Percentiles rank a stretch among this genome's conserved stretches.
These are phyloP conservation scores for Aspergillus sp. DNA, from an alignment of 2,329 filamentous ascomycete genomes.

Conservation along the genomic window DNA sequence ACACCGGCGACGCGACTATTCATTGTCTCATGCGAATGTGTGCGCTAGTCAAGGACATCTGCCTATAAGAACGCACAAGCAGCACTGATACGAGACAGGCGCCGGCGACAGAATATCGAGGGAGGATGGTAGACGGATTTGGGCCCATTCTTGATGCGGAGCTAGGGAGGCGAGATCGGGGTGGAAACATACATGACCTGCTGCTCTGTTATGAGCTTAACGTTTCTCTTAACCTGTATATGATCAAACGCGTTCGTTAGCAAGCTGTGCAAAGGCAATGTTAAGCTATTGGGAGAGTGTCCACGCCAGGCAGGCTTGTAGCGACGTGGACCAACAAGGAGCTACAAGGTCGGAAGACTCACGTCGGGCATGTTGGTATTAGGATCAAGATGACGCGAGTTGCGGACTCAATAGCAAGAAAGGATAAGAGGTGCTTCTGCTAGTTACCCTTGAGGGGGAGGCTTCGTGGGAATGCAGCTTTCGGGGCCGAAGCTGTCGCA, in stretches of 20 bases:
- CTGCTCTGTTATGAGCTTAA: constrained; percentile 94
- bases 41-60: neutral
- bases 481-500: constrained; percentile 11
- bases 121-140: neutral
- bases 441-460: neutral
- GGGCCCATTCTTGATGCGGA: neutral
- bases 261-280: constrained; percentile 17
- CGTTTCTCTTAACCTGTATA: constrained; percentile 70
- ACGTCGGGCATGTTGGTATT: constrained; percentile 36
- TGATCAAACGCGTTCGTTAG: constrained; percentile 18
- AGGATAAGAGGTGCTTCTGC: neutral
- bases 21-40: neutral
- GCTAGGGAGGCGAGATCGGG: constrained; percentile 10
- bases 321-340: neutral
- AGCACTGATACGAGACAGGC: neutral
- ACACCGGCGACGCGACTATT: neutral
- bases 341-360: constrained; percentile 18
- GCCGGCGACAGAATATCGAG: constrained; percentile 6
- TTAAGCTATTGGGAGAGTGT: neutral
- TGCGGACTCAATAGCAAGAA: constrained; percentile 1
- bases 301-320: constrained; percentile 9
- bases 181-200: constrained; percentile 70
- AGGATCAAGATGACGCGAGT: constrained; percentile 2
- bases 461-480: constrained; percentile 5
- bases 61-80: neutral